Evolutionary conservation across 345 rosid species (phyloP).

Genomic region (Erucastrum elatum): DNA sequence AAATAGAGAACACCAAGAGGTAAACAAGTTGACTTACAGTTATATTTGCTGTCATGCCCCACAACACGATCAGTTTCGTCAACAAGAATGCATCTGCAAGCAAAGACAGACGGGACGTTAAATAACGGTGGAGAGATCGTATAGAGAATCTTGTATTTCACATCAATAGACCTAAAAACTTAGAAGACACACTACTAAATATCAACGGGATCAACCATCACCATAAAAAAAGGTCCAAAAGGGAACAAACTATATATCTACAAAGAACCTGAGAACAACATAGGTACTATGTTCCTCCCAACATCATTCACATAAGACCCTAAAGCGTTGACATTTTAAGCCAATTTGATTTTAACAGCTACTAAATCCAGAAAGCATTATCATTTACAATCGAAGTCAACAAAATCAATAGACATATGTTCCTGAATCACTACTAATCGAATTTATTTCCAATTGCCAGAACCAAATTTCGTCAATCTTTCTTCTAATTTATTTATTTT

Average conservation of each 20-base stretch:
- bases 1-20: too few relatives aligned
- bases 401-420: not conserved
- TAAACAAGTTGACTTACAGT: too few relatives aligned
- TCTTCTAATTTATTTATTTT: not conserved
- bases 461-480: not conserved
- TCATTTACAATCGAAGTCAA: not conserved
- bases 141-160: too few relatives aligned
- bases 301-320: not conserved
- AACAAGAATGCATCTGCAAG: slow-evolving; percentile 92
- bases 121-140: not conserved
- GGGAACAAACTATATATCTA: too few relatives aligned
- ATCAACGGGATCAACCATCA: too few relatives aligned
- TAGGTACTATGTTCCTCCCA: not conserved
- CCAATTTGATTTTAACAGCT: not conserved
- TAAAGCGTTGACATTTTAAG: slow-evolving; percentile 7
- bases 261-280: too few relatives aligned
- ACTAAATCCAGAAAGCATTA: not conserved
- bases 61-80: slow-evolving; percentile 80
- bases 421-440: not conserved
- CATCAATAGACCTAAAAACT: not conserved
- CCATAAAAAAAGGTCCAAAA: too few relatives aligned
- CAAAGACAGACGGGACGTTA: slow-evolving; percentile 6
- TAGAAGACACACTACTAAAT: too few relatives aligned
- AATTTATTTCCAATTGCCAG: not conserved
- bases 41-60: slow-evolving; percentile 90